Evolutionary conservation across 352 stramenopile species (phyloP).

Genomic region (Achlya hypogyna): DNA sequence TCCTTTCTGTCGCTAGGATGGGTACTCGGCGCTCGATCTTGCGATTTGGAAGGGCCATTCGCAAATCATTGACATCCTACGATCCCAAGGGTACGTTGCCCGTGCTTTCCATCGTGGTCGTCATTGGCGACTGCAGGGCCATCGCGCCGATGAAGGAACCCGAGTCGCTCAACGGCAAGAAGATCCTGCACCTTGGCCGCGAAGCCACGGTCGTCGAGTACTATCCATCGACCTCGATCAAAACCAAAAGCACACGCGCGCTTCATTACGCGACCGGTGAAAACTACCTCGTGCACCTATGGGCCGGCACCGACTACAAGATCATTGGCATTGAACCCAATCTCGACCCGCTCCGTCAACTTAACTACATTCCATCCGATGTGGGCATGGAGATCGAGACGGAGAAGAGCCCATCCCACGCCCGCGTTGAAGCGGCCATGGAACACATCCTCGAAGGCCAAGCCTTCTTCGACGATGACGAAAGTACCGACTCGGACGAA

Average conservation of each 20-base stretch:
- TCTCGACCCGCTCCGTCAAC: conserved; percentile 56
- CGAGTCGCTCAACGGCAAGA: conserved; percentile 65
- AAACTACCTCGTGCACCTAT: conserved; percentile 70
- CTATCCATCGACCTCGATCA: conserved; percentile 65
- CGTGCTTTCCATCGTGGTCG: not conserved
- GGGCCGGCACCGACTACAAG: conserved; percentile 74
- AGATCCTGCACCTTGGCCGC: conserved; percentile 56
- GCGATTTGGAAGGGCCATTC: conserved; percentile 74
- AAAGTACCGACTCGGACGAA: conserved; percentile 30
- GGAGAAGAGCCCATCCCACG: not conserved
- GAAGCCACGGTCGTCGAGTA: conserved; percentile 75
- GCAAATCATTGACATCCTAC: conserved; percentile 75
- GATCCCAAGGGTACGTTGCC: conserved; percentile 46
- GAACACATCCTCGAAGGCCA: conserved; percentile 57
- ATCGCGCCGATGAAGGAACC: conserved; percentile 81
- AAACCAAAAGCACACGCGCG: conserved; percentile 59
- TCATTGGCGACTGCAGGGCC: not conserved
- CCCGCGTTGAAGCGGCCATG: not conserved
- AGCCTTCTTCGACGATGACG: conserved; percentile 76
- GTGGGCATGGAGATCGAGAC: conserved; percentile 4
- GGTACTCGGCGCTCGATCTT: conserved; percentile 70
- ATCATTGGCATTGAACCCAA: conserved; percentile 67
- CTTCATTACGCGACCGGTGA: conserved; percentile 46
- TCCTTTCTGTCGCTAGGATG: conserved; percentile 34
- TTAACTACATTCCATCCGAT: conserved; percentile 64